Evolutionary conservation across 164 flowering plant species (phyloP).

Genomic region (Magnolia sinica): DNA sequence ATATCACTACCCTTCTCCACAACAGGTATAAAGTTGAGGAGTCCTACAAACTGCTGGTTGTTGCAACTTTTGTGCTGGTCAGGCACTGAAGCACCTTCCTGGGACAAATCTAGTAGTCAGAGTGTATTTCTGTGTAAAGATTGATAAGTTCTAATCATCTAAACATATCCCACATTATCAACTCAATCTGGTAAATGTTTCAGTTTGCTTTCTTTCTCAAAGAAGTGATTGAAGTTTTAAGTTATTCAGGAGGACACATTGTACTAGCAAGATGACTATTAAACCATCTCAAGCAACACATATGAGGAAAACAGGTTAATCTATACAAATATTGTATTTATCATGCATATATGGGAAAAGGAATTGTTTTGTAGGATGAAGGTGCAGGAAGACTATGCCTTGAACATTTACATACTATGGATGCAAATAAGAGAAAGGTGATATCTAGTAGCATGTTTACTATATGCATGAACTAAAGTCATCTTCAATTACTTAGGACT

Average conservation of each 20-base stretch:
- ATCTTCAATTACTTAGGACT: no score
- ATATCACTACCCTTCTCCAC: slow-evolving; percentile 19
- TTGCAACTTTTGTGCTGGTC: slow-evolving; percentile 17
- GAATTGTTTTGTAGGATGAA: background rate
- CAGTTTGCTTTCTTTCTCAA: background rate
- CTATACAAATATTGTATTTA: background rate
- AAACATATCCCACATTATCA: background rate
- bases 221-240: background rate
- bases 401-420: no score
- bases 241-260: background rate
- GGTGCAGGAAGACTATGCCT: no score
- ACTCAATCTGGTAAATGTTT: background rate
- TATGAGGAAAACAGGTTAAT: no score
- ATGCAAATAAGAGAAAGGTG: no score
- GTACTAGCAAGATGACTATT: background rate
- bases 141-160: background rate
- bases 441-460: no score
- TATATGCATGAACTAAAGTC: no score
- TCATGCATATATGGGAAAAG: background rate
- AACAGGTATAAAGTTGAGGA: slow-evolving; percentile 37
- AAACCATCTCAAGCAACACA: background rate
- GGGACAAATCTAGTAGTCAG: slow-evolving; percentile 10
- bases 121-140: background rate
- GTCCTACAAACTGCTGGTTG: slow-evolving; percentile 33
- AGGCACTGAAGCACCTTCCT: slow-evolving; percentile 32